These are phyloP conservation scores for Zoysia matrella DNA, from an alignment of 202 grass and related monocot species.

Conservation along the genomic window DNA sequence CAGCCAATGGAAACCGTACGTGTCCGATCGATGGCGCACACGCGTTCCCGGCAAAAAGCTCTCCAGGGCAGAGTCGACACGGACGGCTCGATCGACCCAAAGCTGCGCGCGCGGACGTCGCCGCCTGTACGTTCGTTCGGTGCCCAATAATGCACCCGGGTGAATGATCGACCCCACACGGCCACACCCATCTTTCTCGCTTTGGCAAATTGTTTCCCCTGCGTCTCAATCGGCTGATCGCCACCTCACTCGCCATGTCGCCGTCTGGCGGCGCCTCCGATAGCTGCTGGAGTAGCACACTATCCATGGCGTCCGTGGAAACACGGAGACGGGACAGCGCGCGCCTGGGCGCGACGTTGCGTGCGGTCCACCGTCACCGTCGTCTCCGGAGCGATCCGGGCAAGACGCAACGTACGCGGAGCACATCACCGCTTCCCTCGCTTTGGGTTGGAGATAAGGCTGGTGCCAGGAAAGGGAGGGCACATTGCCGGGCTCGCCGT, in stretches of 20 bases:
- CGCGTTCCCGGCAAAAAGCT: not conserved
- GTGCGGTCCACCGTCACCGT: conserved; percentile 18
- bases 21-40: not conserved
- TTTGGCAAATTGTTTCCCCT: not conserved
- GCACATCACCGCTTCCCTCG: not conserved
- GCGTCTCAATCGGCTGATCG: not conserved
- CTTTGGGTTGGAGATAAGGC: conserved; percentile 49
- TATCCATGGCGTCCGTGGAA: not conserved
- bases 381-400: not conserved
- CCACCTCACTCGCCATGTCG: not conserved
- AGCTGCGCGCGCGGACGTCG: not conserved
- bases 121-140: not conserved
- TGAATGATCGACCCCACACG: not conserved
- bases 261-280: not conserved
- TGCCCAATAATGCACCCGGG: not conserved
- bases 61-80: not conserved
- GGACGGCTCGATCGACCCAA: not conserved
- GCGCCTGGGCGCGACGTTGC: conserved; percentile 21
- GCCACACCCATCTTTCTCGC: not conserved
- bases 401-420: too few species aligned
- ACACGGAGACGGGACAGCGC: not conserved
- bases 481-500: not conserved
- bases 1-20: not conserved
- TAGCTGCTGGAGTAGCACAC: not conserved
- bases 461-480: not conserved